Evolutionary conservation across 306 rosid species (phyloP), one percentile per base, ranked within the genome.

Genomic region (Castanospermum australe): DNA sequence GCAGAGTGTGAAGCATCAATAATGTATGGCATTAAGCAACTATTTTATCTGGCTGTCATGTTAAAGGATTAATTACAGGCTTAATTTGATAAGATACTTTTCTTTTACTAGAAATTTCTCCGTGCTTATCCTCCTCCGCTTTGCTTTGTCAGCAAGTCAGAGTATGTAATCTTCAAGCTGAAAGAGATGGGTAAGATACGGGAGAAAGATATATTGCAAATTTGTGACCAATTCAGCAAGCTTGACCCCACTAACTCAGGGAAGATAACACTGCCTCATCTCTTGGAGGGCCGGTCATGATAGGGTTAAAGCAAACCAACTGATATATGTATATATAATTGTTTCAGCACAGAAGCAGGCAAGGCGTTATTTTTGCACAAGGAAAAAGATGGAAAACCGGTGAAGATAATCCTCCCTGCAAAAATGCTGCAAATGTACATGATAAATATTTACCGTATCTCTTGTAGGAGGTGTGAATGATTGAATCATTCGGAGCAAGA

Each of bases 101-200:
- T 77, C 75, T 60, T n/a, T n/a, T 12, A 81, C 79, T 24, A 8
- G 50, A 62, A 60, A 28, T 66, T 72, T 32, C 45, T 6, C 24
- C 39, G 14, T 14, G 30, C 21, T 62, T n/a, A 33, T n/a, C 45
- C 9, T 63, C 11, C 42, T 32, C 42, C 20, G 42, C 25, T 76
- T 35, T 71, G 14, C n/a, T n/a, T 81, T 80, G 71, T 44, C 90
- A 93, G 98, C 6, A 91, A 91, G 75, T 93, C 98, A 20, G 98
- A 91, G 84, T 93, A 89, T 57, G 84, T 93, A 32, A 80, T 93
- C 39, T 89, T 85, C 91, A 93, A 91, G 87, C 93, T 93, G 65
- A 93, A 93, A 81, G 98, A 93, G 88, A 93, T 93, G 98, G 97
- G 92, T 22, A 93, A 86, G 85, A 91, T 93, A 79, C 81, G 60